Evolutionary conservation across 768 basidiomycete genomes (phyloP).

Genomic region (Pleurotus giganteus): DNA sequence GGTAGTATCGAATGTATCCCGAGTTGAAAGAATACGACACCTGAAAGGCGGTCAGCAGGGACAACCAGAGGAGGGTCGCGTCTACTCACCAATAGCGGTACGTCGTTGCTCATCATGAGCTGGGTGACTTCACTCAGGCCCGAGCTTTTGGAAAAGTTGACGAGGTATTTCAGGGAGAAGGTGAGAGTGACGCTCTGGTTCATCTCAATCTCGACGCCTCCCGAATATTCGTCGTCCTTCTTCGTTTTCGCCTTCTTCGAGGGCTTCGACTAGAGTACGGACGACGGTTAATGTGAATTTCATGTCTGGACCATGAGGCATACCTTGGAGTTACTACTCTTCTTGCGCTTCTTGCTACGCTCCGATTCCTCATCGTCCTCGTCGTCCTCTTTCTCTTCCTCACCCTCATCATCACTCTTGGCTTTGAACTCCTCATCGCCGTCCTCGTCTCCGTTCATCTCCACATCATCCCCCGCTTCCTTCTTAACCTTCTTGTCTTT

Average conservation of each 20-base stretch:
- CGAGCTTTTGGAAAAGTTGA: constrained; percentile 92
- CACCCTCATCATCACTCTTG: constrained; percentile 37
- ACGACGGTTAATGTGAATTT: constrained; percentile 19
- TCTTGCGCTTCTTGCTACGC: constrained; percentile 14
- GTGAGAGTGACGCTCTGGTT: constrained; percentile 89
- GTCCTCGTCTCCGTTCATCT: constrained; percentile 39
- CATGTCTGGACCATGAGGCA: background rate
- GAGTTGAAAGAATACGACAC: constrained; percentile 89
- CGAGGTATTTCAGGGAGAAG: constrained; percentile 95
- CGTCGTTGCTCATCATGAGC: constrained; percentile 90
- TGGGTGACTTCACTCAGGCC: constrained; percentile 70
- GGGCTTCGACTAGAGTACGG: constrained; percentile 39
- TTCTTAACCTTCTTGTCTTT: constrained; percentile 42
- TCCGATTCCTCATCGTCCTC: constrained; percentile 51
- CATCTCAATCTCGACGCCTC: constrained; percentile 76
- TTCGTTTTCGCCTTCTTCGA: constrained; percentile 46
- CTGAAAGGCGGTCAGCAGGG: constrained; percentile 31
- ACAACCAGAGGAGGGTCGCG: constrained; percentile 8
- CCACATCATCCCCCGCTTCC: constrained; percentile 44
- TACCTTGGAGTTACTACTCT: constrained; percentile 9
- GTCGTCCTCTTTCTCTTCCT: constrained; percentile 51
- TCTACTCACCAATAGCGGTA: constrained; percentile 46
- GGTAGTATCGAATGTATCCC: constrained; percentile 90
- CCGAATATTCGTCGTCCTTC: constrained; percentile 46
- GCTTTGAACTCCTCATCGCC: constrained; percentile 30